Percentiles rank a stretch among this genome's conserved stretches.
These are phyloP conservation scores for Mycena vulgaris DNA, from an alignment of 768 basidiomycete species.

Conservation along the genomic window DNA sequence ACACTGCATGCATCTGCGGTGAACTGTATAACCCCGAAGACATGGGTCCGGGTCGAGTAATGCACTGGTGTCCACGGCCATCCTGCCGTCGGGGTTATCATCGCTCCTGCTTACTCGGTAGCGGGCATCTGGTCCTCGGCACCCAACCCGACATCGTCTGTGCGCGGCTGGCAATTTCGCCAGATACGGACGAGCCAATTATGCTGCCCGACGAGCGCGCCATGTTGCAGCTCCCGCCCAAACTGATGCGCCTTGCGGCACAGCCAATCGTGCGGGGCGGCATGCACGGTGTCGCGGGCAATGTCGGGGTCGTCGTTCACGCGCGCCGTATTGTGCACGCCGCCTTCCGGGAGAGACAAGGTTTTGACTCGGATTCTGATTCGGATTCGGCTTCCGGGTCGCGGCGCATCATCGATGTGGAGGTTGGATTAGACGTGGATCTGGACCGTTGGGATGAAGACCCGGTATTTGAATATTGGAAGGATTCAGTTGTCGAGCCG, in stretches of 20 bases:
- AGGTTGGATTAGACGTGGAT: slow-evolving; percentile 5
- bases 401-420: neutral
- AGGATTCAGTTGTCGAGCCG: neutral
- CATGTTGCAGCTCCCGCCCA: neutral
- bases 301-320: slow-evolving; percentile 18
- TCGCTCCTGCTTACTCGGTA: neutral
- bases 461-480: neutral
- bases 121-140: neutral
- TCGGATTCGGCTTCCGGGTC: neutral
- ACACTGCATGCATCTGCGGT: slow-evolving; percentile 4
- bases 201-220: neutral
- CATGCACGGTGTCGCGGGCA: slow-evolving; percentile 11
- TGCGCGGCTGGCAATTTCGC: slow-evolving; percentile 14
- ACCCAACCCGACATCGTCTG: neutral
- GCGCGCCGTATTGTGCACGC: slow-evolving; percentile 16
- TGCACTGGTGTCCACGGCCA: slow-evolving; percentile 34
- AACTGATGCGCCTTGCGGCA: neutral
- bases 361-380: neutral
- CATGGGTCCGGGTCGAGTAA: neutral
- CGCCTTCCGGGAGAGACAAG: neutral
- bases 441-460: neutral
- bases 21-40: slow-evolving; percentile 25
- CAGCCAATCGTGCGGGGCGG: slow-evolving; percentile 30
- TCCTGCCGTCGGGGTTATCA: slow-evolving; percentile 24
- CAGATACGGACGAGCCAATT: slow-evolving; percentile 5